phyloP scores from a whole-genome alignment of 805 yeast species.

The Helenozyma rhizophorensis region DNA sequence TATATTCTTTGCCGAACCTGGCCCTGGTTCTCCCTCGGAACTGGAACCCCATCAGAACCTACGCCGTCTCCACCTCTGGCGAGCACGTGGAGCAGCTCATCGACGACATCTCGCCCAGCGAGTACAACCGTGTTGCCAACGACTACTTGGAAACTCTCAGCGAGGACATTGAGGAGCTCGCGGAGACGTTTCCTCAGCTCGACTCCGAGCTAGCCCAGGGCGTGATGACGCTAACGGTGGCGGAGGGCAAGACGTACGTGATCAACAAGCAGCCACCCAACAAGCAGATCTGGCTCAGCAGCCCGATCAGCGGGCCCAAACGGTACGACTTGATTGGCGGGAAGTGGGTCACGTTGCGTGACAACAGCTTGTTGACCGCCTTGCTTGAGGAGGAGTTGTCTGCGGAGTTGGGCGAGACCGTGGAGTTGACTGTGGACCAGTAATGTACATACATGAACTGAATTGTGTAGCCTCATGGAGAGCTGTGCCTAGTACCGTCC shows the following conservation, averaged over 20 bases:
- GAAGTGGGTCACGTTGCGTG: slow-evolving; percentile 78
- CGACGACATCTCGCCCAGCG: slow-evolving; percentile 39
- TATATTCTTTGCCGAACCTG: no score
- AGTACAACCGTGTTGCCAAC: slow-evolving; percentile 65
- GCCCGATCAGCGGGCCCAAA: slow-evolving; percentile 93
- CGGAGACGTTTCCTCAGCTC: slow-evolving; percentile 59
- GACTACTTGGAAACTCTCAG: slow-evolving; percentile 64
- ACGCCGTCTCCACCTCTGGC: slow-evolving; percentile 47
- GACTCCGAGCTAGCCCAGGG: slow-evolving; percentile 84
- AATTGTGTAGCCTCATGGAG: no score
- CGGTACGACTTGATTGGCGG: slow-evolving; percentile 61
- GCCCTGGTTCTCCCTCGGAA: no score
- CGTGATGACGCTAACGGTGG: slow-evolving; percentile 69
- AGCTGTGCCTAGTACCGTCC: background rate
- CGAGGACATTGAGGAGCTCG: slow-evolving; percentile 62
- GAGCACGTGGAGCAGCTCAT: slow-evolving; percentile 49
- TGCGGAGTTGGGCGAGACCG: slow-evolving; percentile 20
- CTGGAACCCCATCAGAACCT: no score
- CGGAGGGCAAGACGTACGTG: slow-evolving; percentile 79
- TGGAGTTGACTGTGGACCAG: slow-evolving; percentile 12
- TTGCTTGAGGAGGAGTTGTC: slow-evolving; percentile 31
- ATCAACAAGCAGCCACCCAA: slow-evolving; percentile 97
- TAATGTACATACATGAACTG: no score
- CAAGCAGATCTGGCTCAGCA: slow-evolving; percentile 92
- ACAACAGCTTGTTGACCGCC: slow-evolving; percentile 36